These are phyloP conservation scores for Colletotrichum lini DNA, from an alignment of 2,329 filamentous ascomycete species.

Conservation along the genomic window DNA sequence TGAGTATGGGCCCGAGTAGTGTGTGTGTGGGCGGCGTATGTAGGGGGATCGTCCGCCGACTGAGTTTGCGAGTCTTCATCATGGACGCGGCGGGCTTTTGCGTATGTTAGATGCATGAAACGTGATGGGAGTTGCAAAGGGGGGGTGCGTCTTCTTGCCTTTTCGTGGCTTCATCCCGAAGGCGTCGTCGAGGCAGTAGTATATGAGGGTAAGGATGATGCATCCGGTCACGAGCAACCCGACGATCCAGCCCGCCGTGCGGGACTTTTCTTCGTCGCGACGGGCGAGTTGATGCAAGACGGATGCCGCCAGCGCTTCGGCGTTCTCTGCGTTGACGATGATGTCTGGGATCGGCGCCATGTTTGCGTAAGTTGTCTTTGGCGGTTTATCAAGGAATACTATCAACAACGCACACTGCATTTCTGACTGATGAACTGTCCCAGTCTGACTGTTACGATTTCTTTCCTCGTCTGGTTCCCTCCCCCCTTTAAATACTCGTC, in stretches of 20 bases:
- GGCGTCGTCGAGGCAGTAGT: slow-evolving; percentile 31
- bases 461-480: no score
- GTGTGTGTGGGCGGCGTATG: neutral
- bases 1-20: neutral
- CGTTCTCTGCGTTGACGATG: neutral
- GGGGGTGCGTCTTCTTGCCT: neutral
- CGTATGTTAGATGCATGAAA: neutral
- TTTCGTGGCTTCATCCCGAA: slow-evolving; percentile 13
- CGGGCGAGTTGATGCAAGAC: neutral
- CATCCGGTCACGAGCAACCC: slow-evolving; percentile 34
- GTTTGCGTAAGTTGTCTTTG: no score
- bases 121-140: neutral
- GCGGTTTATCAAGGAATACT: no score
- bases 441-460: no score
- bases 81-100: neutral
- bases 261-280: slow-evolving; percentile 26
- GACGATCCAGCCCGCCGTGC: slow-evolving; percentile 35
- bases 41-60: no score
- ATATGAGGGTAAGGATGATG: slow-evolving; percentile 19
- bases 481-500: no score
- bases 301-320: neutral
- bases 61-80: neutral
- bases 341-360: slow-evolving; percentile 23
- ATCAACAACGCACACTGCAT: no score
- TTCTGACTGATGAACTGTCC: no score